These are phyloP conservation scores for Drechslerella dactyloides DNA, from an alignment of 2,329 filamentous ascomycete species.

Conservation along the genomic window DNA sequence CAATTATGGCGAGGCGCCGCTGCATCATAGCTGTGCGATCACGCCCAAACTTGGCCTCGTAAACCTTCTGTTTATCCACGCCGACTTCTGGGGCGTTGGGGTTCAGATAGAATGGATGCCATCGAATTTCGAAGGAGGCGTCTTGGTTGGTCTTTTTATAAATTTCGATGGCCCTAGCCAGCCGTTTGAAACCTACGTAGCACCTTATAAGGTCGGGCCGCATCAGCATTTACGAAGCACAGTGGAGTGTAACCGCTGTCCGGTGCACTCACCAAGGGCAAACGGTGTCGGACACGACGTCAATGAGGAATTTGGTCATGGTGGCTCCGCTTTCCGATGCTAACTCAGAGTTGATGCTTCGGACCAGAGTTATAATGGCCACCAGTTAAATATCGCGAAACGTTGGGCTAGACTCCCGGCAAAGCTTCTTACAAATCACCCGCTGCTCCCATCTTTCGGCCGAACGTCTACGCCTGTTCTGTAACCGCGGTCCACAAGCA, in stretches of 20 bases:
- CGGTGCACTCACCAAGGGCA: conserved; percentile 67
- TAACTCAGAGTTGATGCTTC: background rate
- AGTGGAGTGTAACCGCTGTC: background rate
- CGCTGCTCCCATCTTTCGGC: background rate
- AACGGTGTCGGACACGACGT: conserved; percentile 79
- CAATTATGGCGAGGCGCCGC: conserved; percentile 65
- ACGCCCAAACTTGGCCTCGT: conserved; percentile 69
- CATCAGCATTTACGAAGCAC: conserved; percentile 24
- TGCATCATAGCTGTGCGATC: conserved; percentile 67
- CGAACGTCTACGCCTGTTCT: background rate
- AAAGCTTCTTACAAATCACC: background rate
- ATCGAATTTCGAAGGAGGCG: conserved; percentile 75
- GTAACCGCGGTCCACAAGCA: background rate
- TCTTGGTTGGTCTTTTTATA: conserved; percentile 69
- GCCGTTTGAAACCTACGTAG: conserved; percentile 78
- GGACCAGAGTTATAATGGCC: background rate
- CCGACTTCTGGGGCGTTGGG: conserved; percentile 66
- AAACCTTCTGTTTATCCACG: conserved; percentile 66
- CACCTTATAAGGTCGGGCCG: conserved; percentile 57
- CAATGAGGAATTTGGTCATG: conserved; percentile 79
- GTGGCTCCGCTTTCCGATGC: background rate
- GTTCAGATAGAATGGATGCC: conserved; percentile 82
- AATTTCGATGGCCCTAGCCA: conserved; percentile 72
- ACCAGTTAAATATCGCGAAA: background rate
- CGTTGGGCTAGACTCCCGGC: background rate